phyloP scores from a whole-genome alignment of 2,329 filamentous ascomycete species.

The Botrytis fabae region DNA sequence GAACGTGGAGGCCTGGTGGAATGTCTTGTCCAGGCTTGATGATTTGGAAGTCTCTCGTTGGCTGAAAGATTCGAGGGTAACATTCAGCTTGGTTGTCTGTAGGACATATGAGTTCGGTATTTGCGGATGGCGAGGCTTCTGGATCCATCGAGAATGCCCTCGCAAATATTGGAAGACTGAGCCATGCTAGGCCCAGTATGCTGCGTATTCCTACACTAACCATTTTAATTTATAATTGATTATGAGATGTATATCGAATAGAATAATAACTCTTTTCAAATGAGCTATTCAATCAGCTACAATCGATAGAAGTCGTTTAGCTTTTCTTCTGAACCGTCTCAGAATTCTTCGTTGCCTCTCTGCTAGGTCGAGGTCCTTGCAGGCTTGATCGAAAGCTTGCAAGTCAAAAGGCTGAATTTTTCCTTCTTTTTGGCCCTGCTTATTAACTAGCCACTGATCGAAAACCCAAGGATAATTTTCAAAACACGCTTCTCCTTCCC shows the following conservation, averaged over 20 bases:
- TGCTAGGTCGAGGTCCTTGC: slow-evolving; percentile 33
- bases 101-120: slow-evolving; percentile 64
- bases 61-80: slow-evolving; percentile 63
- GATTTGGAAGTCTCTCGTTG: slow-evolving; percentile 64
- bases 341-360: slow-evolving; percentile 35
- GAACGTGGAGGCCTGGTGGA: slow-evolving; percentile 64
- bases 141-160: slow-evolving; percentile 29
- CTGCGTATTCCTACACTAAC: slow-evolving; percentile 25
- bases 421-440: slow-evolving; percentile 37
- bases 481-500: slow-evolving; percentile 37
- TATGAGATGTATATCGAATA: slow-evolving; percentile 4
- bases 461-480: slow-evolving; percentile 32
- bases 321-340: slow-evolving; percentile 36
- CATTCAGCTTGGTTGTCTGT: slow-evolving; percentile 60
- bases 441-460: slow-evolving; percentile 37
- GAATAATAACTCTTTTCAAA: not conserved
- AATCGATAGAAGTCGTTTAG: slow-evolving; percentile 37
- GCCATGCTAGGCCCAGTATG: slow-evolving; percentile 33
- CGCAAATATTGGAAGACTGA: slow-evolving; percentile 32
- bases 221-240: slow-evolving; percentile 28
- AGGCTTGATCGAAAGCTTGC: slow-evolving; percentile 34
- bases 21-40: slow-evolving; percentile 66
- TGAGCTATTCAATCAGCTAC: slow-evolving; percentile 29
- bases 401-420: slow-evolving; percentile 38
- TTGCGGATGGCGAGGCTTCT: slow-evolving; percentile 36